phyloP scores from a whole-genome alignment of 495 filamentous ascomycete species.

The Darksidea phi region DNA sequence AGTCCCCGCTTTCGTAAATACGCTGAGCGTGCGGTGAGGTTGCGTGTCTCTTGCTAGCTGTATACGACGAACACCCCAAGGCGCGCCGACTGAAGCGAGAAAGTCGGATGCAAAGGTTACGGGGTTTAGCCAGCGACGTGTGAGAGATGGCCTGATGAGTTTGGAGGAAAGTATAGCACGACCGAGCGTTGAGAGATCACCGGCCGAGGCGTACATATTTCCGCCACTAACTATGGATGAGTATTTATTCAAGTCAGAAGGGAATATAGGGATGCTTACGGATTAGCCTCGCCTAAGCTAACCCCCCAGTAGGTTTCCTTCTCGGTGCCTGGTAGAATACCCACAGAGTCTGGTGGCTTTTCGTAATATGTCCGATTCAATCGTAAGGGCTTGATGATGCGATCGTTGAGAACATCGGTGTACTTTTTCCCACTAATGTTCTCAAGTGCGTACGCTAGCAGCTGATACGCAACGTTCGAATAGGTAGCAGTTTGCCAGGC shows the following conservation, averaged over 20 bases:
- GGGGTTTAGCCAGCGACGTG: slow-evolving; percentile 37
- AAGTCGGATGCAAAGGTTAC: slow-evolving; percentile 25
- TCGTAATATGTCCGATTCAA: slow-evolving; percentile 30
- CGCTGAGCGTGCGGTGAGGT: slow-evolving; percentile 5
- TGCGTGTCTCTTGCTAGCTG: slow-evolving; percentile 2
- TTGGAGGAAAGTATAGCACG: slow-evolving; percentile 31
- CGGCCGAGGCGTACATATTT: slow-evolving; percentile 30
- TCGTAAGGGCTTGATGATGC: slow-evolving; percentile 25
- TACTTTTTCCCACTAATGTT: slow-evolving; percentile 52
- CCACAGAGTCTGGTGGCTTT: slow-evolving; percentile 12
- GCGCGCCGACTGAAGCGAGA: slow-evolving; percentile 21
- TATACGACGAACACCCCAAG: slow-evolving; percentile 18
- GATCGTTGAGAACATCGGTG: slow-evolving; percentile 47
- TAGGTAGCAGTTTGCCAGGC: slow-evolving; percentile 51
- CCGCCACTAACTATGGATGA: slow-evolving; percentile 9
- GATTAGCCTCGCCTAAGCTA: slow-evolving; percentile 16
- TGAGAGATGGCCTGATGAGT: slow-evolving; percentile 20
- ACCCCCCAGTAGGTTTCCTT: slow-evolving; percentile 23
- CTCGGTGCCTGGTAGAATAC: slow-evolving; percentile 25
- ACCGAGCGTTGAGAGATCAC: slow-evolving; percentile 32
- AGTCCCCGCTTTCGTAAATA: slow-evolving; percentile 16
- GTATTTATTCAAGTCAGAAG: too few species aligned
- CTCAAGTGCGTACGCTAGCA: slow-evolving; percentile 57
- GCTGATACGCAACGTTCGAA: slow-evolving; percentile 56
- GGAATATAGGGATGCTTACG: slow-evolving; percentile 16